Evolutionary conservation across 2,329 filamentous ascomycete genomes (phyloP), one percentile per base, ranked within the genome.

Genomic region (Ambrosiella cleistominuta): DNA sequence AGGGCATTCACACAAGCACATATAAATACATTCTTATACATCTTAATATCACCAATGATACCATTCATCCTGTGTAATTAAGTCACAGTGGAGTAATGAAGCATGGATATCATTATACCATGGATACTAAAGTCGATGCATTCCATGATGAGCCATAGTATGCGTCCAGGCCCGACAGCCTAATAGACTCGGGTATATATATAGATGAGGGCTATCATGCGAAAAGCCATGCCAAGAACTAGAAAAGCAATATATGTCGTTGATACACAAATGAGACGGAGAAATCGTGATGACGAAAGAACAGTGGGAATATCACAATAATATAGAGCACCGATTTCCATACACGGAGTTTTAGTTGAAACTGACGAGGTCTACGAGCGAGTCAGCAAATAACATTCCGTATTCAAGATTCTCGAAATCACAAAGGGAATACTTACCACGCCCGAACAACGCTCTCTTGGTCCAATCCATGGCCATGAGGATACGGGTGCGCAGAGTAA

Each of bases 401-500:
- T 7, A 27, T 37, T 15, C 9, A 47, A 17, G 39, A 38, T 11
- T 38, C 12, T 7, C 9, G 3, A 27, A 39, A 13, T 49, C 7
- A 44, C n/a, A 58, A 13, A 19, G 27, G n/a, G 47, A 57, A 51
- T 59, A 74, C 83, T 74, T 72, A 96, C 91, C 93, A 83, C 93
- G 79, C 64, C 93, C 93, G 73, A 98, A 98, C 19, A 98, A 71
- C 11, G 88, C 87, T 68, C 94, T 79, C 80, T 97, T 98, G n/a
- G 82, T 83, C 93, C 93, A 98, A 69, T 98, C 93, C 93, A 98
- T 96, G 15, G 89, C 89, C 70, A 98, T 75, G 66, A 98, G 71
- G 63, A 88, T 80, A 62, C 91, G 80, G 35, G 93, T 98, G 64
- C 93, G 76, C 61, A 97, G 78, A 70, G 90, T 96, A 53, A 98